Evolutionary conservation across 2,329 filamentous ascomycete species (phyloP), one percentile per base, ranked within the genome.

Genomic region (Fusarium udum): DNA sequence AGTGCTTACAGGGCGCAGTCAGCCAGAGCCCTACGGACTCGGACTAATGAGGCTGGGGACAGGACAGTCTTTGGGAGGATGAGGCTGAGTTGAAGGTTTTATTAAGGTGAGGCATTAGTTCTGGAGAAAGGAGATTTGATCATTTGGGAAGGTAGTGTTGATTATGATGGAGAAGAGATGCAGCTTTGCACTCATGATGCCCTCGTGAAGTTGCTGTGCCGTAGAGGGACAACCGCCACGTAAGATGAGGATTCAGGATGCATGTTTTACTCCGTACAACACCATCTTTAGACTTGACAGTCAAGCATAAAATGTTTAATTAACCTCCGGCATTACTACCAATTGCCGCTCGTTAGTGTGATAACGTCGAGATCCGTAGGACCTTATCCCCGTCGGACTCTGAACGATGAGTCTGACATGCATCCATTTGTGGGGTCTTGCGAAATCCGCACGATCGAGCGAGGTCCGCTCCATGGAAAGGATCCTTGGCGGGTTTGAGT

Each of bases 1-100:
- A 40, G 16, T 51, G 65, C 64, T 68, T 43, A 63, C 65, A 69
- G 6, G 66, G 56, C 66, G 64, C 66, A 69, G 66, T 43, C 16
- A 63, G 9, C 12, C 12, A 37, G n/a, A 53, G 31, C 46, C 65
- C 55, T 56, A 68, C 66, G 66, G 66, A 68, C 37, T 63, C 66
- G 66, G 66, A 69, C 57, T 51, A 39, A 22, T 4, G 12, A 39
- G 42, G 40, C 26, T 36, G 10, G 3, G 14, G 28, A 26, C 15
- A 24, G 18, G 15, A 12, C 28, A n/a, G 14, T 15, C 16, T 20
- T 53, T 31, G 20, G 22, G 51, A 56, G 36, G 8, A 43, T 14
- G 55, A 58, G 40, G 40, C 32, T 28, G n/a, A 24, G 40, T 1
- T 49, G 2, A 2, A 36, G 15, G 9, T 4, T 0, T 7, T 20